Base-by-base conservation (phyloP, 495 filamentous ascomycete genomes). In the Lasiosphaeria ovina region DNA sequence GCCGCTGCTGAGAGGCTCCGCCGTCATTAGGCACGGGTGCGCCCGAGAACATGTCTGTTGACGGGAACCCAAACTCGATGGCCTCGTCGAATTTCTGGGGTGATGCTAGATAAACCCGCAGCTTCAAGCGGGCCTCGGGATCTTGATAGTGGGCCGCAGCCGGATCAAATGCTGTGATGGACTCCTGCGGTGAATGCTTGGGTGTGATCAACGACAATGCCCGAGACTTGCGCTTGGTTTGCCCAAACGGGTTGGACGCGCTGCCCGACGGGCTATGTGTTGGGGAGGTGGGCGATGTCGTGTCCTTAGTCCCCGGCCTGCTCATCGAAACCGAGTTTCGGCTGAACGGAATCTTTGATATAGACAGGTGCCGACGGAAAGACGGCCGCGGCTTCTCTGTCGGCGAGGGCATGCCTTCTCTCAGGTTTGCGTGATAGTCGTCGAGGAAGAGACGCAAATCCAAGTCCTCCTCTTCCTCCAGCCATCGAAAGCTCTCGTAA, bases 81-180 rank as follows among this genome's bases (percentile, higher is more conserved):
- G 91, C 92, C 76, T 97, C 93, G 67, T 98, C 94, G 60, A 97
- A 96, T 69, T 96, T 96, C 62, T 96, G 90, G 8, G 92, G 89
- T 2, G 93, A 97, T 16, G 89, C 89, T 3, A 96, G 81, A 63
- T 92, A 96, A n/a, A 92, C 86, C 3, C 91, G 87, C 11, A 97
- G 76, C 69, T 93, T 96, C 52, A 93, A 74, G 42, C 93, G 85
- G 42, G 92, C 90, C 69, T 97, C 91, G 0, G 92, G 92, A 62
- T 98, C 92, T 71, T 90, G 91, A 66, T 96, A 97, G 71, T 96
- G 87, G 47, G 88, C 83, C 0, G 91, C 89, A 48, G 81, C 79
- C 24, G 89, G 83, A 69, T 93, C 90, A 55, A 91, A 85, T 54
- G 79, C 81, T 10, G 83, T 72, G 35, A 81, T 78, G 10, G 83